Conservation (phyloP, 352 stramenopile species). For the Globisporangium okanoganense region DNA sequence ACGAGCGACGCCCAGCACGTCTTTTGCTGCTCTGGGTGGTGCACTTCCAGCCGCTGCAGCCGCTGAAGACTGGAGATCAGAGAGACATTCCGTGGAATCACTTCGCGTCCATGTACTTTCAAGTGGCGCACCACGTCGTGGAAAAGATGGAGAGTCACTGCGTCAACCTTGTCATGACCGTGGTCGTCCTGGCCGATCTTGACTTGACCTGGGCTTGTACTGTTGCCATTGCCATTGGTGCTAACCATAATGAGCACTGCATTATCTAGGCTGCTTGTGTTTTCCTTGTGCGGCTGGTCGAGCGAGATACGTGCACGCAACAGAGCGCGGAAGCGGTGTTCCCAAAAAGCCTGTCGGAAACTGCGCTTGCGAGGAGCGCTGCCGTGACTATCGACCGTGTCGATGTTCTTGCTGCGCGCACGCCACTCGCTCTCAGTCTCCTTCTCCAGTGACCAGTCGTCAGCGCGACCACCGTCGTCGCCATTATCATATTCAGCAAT, state of each 20-base stretch:
- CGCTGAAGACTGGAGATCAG: slow-evolving; percentile 35
- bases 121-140: slow-evolving; percentile 51
- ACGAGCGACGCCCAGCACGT: slow-evolving; percentile 39
- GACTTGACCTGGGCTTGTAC: not conserved
- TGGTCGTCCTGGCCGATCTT: not conserved
- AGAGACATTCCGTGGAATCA: slow-evolving; percentile 43
- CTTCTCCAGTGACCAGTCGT: slow-evolving; percentile 12
- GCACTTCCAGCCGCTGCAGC: slow-evolving; percentile 60
- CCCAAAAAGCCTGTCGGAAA: slow-evolving; percentile 45
- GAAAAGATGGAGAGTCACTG: slow-evolving; percentile 31
- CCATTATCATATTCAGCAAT: slow-evolving; percentile 16
- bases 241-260: no score
- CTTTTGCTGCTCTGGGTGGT: slow-evolving; percentile 68
- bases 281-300: not conserved
- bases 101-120: slow-evolving; percentile 59
- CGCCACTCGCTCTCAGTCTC: slow-evolving; percentile 19
- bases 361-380: slow-evolving; percentile 29
- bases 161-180: not conserved
- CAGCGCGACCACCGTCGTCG: slow-evolving; percentile 10
- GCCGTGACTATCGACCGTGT: not conserved
- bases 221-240: not conserved
- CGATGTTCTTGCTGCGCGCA: slow-evolving; percentile 5
- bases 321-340: slow-evolving; percentile 48
- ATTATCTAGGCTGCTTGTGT: not conserved
- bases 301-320: slow-evolving; percentile 30